These are phyloP conservation scores for Guillardia theta DNA, from an alignment of 78 protist species.

Conservation along the genomic window DNA sequence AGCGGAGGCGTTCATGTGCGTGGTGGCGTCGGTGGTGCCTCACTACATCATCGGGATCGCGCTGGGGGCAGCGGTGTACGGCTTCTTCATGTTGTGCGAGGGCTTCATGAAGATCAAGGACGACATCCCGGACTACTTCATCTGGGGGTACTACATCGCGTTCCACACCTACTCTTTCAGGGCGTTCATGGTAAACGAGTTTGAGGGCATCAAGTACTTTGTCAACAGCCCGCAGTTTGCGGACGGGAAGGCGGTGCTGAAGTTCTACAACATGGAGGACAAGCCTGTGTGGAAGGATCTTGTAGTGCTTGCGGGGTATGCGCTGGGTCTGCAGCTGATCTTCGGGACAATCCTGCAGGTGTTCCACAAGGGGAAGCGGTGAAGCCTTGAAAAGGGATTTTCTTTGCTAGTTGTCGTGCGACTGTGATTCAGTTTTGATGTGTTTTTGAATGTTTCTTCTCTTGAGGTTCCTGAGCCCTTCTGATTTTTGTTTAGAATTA, in stretches of 20 bases:
- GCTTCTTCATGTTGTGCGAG: conserved; percentile 34
- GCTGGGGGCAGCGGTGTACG: neutral
- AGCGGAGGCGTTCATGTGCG: neutral
- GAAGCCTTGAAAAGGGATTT: too few relatives aligned
- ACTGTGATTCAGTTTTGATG: too few relatives aligned
- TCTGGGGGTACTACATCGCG: conserved; percentile 5
- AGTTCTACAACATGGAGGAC: neutral
- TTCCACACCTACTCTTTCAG: conserved; percentile 22
- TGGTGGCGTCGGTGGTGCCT: neutral
- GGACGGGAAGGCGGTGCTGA: neutral
- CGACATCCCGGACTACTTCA: neutral
- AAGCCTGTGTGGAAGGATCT: neutral
- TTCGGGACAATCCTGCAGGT: too few relatives aligned
- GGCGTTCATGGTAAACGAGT: neutral
- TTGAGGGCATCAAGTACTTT: neutral
- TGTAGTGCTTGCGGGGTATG: too few relatives aligned
- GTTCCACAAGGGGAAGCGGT: too few relatives aligned
- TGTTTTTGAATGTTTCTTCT: too few relatives aligned
- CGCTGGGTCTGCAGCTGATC: too few relatives aligned
- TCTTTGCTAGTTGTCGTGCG: too few relatives aligned
- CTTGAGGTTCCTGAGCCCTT: too few relatives aligned
- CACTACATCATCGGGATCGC: conserved; percentile 42
- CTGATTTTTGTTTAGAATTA: too few relatives aligned
- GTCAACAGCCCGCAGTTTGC: neutral
- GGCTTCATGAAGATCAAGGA: neutral